Evolutionary conservation across 805 yeast genomes (phyloP), one percentile per base, ranked within the genome.

Genomic region (Hanseniaspora mollemarum): DNA sequence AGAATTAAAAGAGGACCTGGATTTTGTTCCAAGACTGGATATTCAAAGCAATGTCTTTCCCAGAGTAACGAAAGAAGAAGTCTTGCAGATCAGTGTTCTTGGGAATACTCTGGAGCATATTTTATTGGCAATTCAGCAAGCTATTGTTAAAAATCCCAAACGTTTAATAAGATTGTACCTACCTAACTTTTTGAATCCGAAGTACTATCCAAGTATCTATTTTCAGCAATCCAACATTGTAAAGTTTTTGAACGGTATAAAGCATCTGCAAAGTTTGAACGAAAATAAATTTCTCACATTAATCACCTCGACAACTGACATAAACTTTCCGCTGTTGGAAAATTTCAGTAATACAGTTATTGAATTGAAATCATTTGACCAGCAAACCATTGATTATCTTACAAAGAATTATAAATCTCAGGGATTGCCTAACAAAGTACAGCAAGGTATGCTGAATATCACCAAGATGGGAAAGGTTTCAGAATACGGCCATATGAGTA

Each of bases 371-470:
- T 95, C 96, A 1, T 86, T 88, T 66, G 80, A 80, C 55, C 87
- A 85, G 53, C 83, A 76, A 46, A 75, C 83, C 75, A 63, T 75
- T 43, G 77, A 75, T 52, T 69, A 80, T 50, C 69, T 84, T 57
- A 92, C 83, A 58, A 73, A 71, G 51, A 81, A 83, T 0, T 82
- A 82, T 63, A 78, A 77, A 58, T 57, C 66, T 0, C 69, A 65
- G 45, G 78, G 74, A 58, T 81, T 81, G 58, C 90, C 92, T 6
- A 69, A 78, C 16, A 83, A 81, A 60, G 74, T 83, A 25, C 87
- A 81, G 57, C 96, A 88, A 60, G 98, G 97, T 0, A 73, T 87
- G 49, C 74, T 90, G 38, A 84, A 90, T 60, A 70, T 92, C 2
- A 63, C 74, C 51, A 84, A 85, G 58, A 60, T 88, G 8, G 92